These are phyloP conservation scores for Tuber brumale DNA, from an alignment of 495 filamentous ascomycete species.

Conservation along the genomic window DNA sequence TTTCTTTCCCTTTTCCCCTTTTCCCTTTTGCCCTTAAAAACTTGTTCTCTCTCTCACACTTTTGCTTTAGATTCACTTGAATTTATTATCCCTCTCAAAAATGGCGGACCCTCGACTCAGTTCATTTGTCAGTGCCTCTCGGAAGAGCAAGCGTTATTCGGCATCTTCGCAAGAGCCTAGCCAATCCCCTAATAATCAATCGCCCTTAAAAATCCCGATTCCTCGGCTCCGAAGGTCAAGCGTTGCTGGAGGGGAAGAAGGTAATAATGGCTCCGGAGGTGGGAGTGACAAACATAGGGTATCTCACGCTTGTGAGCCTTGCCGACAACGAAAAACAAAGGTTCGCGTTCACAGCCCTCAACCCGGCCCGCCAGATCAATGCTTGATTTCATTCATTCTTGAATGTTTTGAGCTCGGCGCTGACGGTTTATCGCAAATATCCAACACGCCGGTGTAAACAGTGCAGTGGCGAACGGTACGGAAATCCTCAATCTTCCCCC, in stretches of 20 bases:
- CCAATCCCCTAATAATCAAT: conserved; percentile 14
- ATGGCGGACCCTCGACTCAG: conserved; percentile 21
- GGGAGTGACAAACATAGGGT: conserved; percentile 40
- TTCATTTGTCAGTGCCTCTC: conserved; percentile 12
- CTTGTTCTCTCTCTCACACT: not conserved
- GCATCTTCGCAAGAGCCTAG: conserved; percentile 21
- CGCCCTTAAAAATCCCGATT: conserved; percentile 25
- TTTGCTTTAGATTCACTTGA: not conserved
- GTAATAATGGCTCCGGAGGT: conserved; percentile 17
- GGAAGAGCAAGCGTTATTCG: conserved; percentile 29
- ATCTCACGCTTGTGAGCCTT: conserved; percentile 42
- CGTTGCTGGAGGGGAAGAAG: conserved; percentile 28
- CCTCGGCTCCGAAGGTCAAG: conserved; percentile 31
- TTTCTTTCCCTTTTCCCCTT: not conserved
- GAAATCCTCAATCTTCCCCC: conserved; percentile 14
- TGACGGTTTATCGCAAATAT: conserved; percentile 20
- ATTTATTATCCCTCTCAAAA: conserved; percentile 3
- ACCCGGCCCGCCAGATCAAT: conserved; percentile 1
- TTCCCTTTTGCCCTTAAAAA: not conserved
- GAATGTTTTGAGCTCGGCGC: conserved; percentile 16
- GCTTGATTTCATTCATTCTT: conserved; percentile 12
- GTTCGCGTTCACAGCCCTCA: conserved; percentile 22
- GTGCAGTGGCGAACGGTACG: conserved; percentile 51
- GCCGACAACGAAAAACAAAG: conserved; percentile 51
- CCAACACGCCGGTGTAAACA: conserved; percentile 25